Conservation (phyloP, 2,329 filamentous ascomycete genomes). For the Aspergillus texensis region DNA sequence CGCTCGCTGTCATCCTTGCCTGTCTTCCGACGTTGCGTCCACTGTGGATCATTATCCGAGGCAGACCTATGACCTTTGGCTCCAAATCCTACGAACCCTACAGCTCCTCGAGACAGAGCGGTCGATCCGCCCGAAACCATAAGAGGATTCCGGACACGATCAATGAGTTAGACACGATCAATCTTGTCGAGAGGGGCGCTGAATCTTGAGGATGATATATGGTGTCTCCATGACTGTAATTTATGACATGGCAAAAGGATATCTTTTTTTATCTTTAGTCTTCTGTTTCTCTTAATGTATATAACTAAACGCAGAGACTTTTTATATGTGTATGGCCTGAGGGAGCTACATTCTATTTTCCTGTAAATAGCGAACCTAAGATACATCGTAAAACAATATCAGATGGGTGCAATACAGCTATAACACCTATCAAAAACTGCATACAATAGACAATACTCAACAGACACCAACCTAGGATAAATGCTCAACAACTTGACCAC, state of each 20-base stretch:
- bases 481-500: no score
- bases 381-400: no score
- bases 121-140: not conserved
- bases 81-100: not conserved
- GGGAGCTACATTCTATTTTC: no score
- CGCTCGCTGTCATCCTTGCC: conserved; percentile 1
- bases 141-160: not conserved
- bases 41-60: not conserved
- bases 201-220: not conserved
- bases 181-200: not conserved
- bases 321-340: not conserved
- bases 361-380: no score
- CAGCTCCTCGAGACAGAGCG: not conserved
- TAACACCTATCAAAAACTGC: no score
- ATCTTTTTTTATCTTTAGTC: no score
- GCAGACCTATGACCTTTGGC: not conserved
- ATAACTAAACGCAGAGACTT: not conserved
- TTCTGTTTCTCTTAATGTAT: not conserved
- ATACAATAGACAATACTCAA: no score
- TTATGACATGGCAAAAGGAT: not conserved
- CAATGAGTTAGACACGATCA: not conserved
- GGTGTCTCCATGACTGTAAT: not conserved
- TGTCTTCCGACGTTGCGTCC: not conserved
- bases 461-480: no score
- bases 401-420: no score